These are phyloP conservation scores for Tolypocladium capitatum DNA, from an alignment of 2,329 filamentous ascomycete genomes.

Conservation along the genomic window DNA sequence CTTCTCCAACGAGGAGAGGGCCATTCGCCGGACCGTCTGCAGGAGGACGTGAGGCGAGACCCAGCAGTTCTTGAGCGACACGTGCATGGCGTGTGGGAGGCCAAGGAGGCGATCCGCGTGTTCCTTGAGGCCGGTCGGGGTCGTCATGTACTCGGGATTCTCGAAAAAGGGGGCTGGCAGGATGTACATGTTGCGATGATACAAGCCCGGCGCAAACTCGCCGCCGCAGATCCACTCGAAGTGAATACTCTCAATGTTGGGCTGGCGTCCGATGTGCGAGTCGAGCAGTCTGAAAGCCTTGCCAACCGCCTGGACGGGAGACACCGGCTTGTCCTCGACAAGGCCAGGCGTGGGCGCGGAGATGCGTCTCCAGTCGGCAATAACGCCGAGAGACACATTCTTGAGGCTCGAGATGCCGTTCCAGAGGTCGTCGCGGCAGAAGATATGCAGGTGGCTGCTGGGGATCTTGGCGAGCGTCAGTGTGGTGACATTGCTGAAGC, in stretches of 20 bases:
- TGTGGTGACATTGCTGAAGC: slow-evolving; percentile 40
- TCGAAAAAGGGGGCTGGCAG: slow-evolving; percentile 46
- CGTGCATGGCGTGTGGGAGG: slow-evolving; percentile 41
- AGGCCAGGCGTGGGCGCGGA: slow-evolving; percentile 35
- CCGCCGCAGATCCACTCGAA: slow-evolving; percentile 57
- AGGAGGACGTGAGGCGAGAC: slow-evolving; percentile 43
- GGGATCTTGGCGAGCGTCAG: slow-evolving; percentile 53
- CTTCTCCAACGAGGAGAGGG: slow-evolving; percentile 31
- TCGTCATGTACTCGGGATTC: slow-evolving; percentile 15
- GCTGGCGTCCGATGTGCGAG: slow-evolving; percentile 30
- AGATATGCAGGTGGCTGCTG: slow-evolving; percentile 41
- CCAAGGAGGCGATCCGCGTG: slow-evolving; percentile 27
- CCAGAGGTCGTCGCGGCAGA: slow-evolving; percentile 51
- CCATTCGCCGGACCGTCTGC: slow-evolving; percentile 35
- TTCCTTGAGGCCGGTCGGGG: slow-evolving; percentile 15
- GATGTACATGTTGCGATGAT: slow-evolving; percentile 47
- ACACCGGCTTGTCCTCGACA: slow-evolving; percentile 32
- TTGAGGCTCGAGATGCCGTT: slow-evolving; percentile 37
- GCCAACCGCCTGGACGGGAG: slow-evolving; percentile 36
- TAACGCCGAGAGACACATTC: slow-evolving; percentile 44
- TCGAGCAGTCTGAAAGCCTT: slow-evolving; percentile 40
- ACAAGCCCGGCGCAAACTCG: slow-evolving; percentile 48
- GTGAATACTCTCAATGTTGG: slow-evolving; percentile 42
- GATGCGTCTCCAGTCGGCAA: slow-evolving; percentile 53
- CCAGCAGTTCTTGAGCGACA: slow-evolving; percentile 60